phyloP scores from a whole-genome alignment of 768 basidiomycete species.

The Podaxis pistillaris region DNA sequence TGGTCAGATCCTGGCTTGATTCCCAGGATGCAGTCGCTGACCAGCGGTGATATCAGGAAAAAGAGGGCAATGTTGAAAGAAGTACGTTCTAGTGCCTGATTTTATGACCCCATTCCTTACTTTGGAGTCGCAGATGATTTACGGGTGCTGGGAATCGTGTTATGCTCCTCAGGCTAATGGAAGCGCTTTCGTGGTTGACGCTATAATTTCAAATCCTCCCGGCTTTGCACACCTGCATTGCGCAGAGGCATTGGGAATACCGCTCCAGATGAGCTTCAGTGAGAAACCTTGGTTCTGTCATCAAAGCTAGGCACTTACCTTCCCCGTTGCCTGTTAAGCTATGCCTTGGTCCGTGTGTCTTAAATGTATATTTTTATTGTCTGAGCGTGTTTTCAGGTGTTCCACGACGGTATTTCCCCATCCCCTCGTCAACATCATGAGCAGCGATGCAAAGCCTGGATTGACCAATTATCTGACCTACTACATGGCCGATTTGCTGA shows the following conservation, averaged over 20 bases:
- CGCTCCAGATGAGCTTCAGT: conserved; percentile 59
- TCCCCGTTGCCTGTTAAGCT: conserved; percentile 32
- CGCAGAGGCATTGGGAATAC: conserved; percentile 61
- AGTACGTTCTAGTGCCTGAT: conserved; percentile 22
- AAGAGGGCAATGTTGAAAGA: conserved; percentile 59
- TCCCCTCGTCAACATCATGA: conserved; percentile 58
- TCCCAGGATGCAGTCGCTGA: conserved; percentile 55
- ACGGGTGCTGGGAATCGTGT: conserved; percentile 57
- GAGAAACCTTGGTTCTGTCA: conserved; percentile 21
- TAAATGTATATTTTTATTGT: not conserved
- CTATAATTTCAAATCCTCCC: conserved; percentile 68
- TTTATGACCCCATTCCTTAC: not conserved
- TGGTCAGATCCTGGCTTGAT: conserved; percentile 58
- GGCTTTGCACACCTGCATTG: conserved; percentile 66
- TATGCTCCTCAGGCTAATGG: conserved; percentile 42
- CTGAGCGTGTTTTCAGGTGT: conserved; percentile 30
- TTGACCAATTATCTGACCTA: conserved; percentile 61
- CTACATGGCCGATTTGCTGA: conserved; percentile 56
- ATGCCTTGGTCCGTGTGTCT: conserved; percentile 55
- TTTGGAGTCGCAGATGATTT: conserved; percentile 43
- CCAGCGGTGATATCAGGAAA: conserved; percentile 57
- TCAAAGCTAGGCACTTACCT: conserved; percentile 9
- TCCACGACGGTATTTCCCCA: conserved; percentile 57
- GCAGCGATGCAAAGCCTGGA: conserved; percentile 49
- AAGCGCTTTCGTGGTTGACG: conserved; percentile 53